Conservation (phyloP, 768 basidiomycete species). For the Heimioporus sp. region DNA sequence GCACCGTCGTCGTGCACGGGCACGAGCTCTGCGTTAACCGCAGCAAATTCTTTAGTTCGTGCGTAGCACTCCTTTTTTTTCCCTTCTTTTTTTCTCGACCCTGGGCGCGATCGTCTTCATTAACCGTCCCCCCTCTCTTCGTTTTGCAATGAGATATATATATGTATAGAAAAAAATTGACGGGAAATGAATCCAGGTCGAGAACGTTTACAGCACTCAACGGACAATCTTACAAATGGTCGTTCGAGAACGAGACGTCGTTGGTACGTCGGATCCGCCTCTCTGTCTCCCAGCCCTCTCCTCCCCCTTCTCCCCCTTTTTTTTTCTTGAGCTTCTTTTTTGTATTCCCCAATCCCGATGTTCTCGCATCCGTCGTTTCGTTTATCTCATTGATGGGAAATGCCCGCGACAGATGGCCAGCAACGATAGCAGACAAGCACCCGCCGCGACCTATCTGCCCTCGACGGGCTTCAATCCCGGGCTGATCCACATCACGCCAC, state of each 20-base stretch:
- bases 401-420: conserved; percentile 27
- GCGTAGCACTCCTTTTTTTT: conserved; percentile 8
- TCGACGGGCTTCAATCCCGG: conserved; percentile 26
- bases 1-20: conserved; percentile 26
- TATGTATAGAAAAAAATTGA: background rate
- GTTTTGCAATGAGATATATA: background rate
- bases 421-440: conserved; percentile 33
- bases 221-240: conserved; percentile 34
- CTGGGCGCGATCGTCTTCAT: background rate
- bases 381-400: no score
- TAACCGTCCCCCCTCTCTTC: background rate
- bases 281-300: no score
- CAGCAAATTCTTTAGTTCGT: conserved; percentile 32
- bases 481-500: conserved; percentile 32
- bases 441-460: conserved; percentile 29
- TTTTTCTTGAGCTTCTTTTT: background rate
- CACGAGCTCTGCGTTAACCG: conserved; percentile 24
- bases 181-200: conserved; percentile 16
- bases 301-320: background rate
- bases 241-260: conserved; percentile 31
- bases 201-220: conserved; percentile 34
- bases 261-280: conserved; percentile 19
- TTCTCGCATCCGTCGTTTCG: background rate
- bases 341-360: no score
- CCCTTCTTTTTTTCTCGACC: background rate